These are phyloP conservation scores for Paecilomyces niveus DNA, from an alignment of 2,329 filamentous ascomycete species.

Conservation along the genomic window DNA sequence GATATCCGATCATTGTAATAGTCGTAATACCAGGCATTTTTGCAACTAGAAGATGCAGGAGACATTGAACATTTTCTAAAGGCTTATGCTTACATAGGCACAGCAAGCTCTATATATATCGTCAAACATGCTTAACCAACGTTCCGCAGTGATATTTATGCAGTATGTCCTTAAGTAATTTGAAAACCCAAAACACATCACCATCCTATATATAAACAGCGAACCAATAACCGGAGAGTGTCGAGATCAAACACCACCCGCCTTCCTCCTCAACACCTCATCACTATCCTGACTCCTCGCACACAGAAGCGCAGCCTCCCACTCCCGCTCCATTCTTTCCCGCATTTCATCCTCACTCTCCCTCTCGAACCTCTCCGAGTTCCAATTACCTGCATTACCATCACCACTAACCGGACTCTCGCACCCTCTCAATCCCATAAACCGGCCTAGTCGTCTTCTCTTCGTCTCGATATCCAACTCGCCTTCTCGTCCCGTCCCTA, in stretches of 20 bases:
- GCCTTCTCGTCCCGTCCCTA: conserved; percentile 14
- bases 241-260: conserved; percentile 4
- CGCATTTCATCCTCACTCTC: conserved; percentile 12
- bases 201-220: background rate
- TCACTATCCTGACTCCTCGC: conserved; percentile 17
- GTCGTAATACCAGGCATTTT: no score
- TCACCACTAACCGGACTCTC: conserved; percentile 16
- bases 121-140: no score
- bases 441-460: conserved; percentile 33
- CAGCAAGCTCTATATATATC: no score
- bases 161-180: no score
- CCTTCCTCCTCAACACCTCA: conserved; percentile 11
- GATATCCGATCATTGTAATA: background rate
- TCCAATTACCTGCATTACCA: background rate
- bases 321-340: conserved; percentile 20
- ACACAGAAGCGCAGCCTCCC: conserved; percentile 19
- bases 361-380: background rate
- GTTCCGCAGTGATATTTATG: no score
- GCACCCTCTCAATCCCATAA: conserved; percentile 35
- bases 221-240: no score
- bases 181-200: no score
- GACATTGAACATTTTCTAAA: no score
- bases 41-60: no score
- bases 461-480: conserved; percentile 29
- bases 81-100: no score